Evolutionary conservation across 176 grass and related monocot species (phyloP), one percentile per base, ranked within the genome.

Genomic region (Elymus sibiricus): DNA sequence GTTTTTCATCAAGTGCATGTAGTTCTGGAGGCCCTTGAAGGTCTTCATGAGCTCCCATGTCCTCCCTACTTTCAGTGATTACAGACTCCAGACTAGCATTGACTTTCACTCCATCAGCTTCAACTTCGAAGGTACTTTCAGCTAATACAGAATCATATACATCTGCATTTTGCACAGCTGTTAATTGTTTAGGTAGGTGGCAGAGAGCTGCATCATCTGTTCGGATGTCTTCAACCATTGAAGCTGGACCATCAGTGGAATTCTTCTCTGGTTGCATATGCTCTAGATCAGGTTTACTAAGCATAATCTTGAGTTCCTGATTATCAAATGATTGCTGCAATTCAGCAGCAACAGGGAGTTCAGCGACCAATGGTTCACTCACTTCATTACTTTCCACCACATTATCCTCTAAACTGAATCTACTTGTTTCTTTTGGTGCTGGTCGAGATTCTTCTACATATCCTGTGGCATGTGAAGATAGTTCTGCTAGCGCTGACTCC

Each of bases 401-500:
- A 76, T 82, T 76, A 25, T 64, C 88, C 73, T 77, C 79, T 76
- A 62, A 86, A 83, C 86, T 83, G 39, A 82, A 67, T 79, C 46
- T 79, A 77, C 46, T 79, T 70, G 51, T 76, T 89, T 90, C 66
- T 71, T 84, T 26, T 64, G 14, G 66, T 73, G 58, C 83, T 47
- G 29, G 17, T 80, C 16, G 27, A 92, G 69, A 69, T 63, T 79
- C 64, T 42, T 86, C 46, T 81, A 51, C 13, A 27, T n/a, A 78
- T 85, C 83, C 73, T 75, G 26, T 84, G 43, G 62, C 39, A 80
- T 43, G 51, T 80, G 61, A 19, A 69, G 81, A 79, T 6, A 60
- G 4, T 61, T 76, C 62, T 73, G 74, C 9, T 44, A 83, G 27
- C 47, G 80, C 77, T 25, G 49, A 76, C 25, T 80, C 86, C 12